phyloP scores from a whole-genome alignment of 352 stramenopile species.

The Hyaloperonospora brassicae region DNA sequence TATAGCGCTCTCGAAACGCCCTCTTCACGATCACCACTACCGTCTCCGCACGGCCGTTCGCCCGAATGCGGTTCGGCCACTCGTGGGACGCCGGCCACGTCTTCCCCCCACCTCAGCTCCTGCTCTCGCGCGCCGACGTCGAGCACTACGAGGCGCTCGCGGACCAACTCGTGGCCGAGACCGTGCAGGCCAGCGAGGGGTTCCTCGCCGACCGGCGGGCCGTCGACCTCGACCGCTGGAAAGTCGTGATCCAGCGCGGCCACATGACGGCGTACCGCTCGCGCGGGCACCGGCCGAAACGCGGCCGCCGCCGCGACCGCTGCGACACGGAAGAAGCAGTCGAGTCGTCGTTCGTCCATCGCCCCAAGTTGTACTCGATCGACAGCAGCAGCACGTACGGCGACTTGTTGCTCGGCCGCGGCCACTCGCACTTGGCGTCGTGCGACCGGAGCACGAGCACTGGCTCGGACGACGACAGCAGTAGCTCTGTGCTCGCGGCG shows the following conservation, averaged over 20 bases:
- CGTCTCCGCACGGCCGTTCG: too few species aligned
- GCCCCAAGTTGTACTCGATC: constrained; percentile 26
- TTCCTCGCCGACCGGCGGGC: constrained; percentile 16
- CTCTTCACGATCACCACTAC: too few species aligned
- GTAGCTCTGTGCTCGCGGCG: too few species aligned
- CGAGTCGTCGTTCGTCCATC: constrained; percentile 19
- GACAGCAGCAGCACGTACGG: constrained; percentile 24
- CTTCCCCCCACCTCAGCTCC: constrained; percentile 23
- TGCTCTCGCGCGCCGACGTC: constrained; percentile 17
- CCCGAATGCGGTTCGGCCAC: constrained; percentile 25
- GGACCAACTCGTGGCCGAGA: constrained; percentile 28
- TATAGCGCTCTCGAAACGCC: too few species aligned
- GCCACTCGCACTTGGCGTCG: constrained; percentile 20
- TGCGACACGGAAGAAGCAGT: constrained; percentile 20
- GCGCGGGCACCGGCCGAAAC: constrained; percentile 5
- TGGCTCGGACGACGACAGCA: too few species aligned
- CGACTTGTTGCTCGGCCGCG: constrained; percentile 19
- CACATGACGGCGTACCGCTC: constrained; percentile 25
- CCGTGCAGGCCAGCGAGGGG: constrained; percentile 24
- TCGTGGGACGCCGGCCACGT: constrained; percentile 30
- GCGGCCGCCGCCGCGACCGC: constrained; percentile 8
- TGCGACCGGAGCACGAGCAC: too few species aligned
- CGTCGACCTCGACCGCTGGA: constrained; percentile 24
- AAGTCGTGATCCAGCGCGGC: constrained; percentile 21
- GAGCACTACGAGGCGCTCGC: constrained; percentile 22